Base-by-base conservation (phyloP, 345 rosid genomes). In the Eucalyptus tenuipes region DNA sequence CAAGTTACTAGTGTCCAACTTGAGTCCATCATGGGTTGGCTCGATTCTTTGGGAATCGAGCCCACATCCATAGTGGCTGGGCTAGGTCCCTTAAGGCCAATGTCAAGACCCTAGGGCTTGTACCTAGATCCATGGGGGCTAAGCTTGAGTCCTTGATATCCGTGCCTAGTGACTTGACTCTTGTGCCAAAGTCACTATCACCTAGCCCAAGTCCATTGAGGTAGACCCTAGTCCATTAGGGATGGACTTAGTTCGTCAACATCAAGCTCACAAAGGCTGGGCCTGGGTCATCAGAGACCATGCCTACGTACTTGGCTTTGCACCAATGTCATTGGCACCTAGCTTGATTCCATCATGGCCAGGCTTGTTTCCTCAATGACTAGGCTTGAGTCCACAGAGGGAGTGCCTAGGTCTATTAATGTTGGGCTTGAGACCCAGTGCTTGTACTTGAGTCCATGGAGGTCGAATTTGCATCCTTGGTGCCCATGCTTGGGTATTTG, bases 321-420 rank as follows among this genome's bases (percentile, higher is more conserved):
- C 15, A 61, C 33, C 33, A 61, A 29, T 61, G 68, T 61, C 16
- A 29, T 27, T 61, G 31, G 68, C 4, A 2, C 33, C 68, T 13
- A 61, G n/a, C 75, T n/a, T 14, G 37, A 5, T n/a, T 14, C 10
- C 10, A n/a, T n/a, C 15, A 13, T n/a, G 33, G 5, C 1, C 0
- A 2, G 10, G 75, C 18, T 64, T 1, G 3, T 27, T 59, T 59
- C 66, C 31, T 27, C 66, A 25, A 59, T 1, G 66, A 12, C 1
- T 24, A 7, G 5, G 75, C 18, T 64, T 13, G 75, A n/a, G 20
- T 64, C 75, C 37, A 64, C 3, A 64, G 2, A n/a, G 18, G 18
- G 37, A n/a, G 75, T 16, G 37, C 75, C 75, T 64, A n/a, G 33
- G 20, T 64, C 6, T 64, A 31, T 64, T 14, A 27, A 64, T 18